Evolutionary conservation across 2,329 filamentous ascomycete genomes (phyloP).

Genomic region (Cladosporium sp.): DNA sequence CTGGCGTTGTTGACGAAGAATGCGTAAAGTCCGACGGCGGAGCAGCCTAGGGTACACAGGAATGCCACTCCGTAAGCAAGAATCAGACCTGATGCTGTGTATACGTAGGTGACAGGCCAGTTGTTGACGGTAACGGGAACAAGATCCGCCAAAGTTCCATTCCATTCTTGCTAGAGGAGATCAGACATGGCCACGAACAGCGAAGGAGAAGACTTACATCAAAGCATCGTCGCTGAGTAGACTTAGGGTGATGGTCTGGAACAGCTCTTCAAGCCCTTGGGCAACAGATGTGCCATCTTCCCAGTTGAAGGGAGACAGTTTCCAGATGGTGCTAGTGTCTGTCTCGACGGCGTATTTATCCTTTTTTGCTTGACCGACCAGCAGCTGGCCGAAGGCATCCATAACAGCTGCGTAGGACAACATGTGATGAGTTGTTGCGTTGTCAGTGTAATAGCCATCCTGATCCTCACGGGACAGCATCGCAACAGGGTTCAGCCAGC

Average conservation of each 20-base stretch:
- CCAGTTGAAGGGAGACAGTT: background rate
- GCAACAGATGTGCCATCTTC: background rate
- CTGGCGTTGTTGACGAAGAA: background rate
- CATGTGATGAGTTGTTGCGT: no score
- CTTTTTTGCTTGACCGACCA: background rate
- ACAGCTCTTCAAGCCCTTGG: background rate
- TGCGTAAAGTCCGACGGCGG: background rate
- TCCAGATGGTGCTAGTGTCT: background rate
- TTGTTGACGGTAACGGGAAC: background rate
- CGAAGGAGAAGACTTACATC: background rate
- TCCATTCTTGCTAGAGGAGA: background rate
- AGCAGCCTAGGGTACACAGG: background rate
- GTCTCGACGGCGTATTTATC: background rate
- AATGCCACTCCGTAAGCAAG: background rate
- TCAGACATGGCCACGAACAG: background rate
- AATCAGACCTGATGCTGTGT: background rate
- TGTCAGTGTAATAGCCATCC: no score
- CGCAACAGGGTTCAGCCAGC: background rate
- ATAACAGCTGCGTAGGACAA: background rate
- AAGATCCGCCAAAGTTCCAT: background rate
- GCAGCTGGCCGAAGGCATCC: background rate
- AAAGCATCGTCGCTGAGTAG: background rate
- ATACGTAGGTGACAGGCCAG: background rate
- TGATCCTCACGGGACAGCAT: no score
- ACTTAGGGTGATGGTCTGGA: background rate